These are phyloP conservation scores for Violaceomyces palustris DNA, from an alignment of 1,284 basidiomycete species.

Conservation along the genomic window DNA sequence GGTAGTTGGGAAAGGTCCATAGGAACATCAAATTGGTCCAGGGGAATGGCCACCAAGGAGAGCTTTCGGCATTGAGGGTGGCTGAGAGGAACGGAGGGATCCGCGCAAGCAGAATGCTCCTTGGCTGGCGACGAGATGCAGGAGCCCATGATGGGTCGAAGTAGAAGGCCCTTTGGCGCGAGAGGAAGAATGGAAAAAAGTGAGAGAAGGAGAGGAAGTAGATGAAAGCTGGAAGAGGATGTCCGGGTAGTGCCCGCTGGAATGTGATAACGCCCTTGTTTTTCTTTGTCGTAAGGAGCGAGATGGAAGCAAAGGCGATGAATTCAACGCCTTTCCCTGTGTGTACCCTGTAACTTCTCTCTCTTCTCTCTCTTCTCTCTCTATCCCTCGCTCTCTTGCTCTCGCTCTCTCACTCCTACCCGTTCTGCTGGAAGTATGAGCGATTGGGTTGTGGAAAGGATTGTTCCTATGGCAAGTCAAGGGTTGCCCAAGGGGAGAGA, in stretches of 20 bases:
- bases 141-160: slow-evolving; percentile 20
- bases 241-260: neutral
- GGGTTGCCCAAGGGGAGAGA: too few relatives aligned
- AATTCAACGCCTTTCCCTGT: too few relatives aligned
- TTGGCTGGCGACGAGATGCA: slow-evolving; percentile 29
- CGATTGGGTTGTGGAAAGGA: too few relatives aligned
- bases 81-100: slow-evolving; percentile 7
- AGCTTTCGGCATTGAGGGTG: slow-evolving; percentile 19
- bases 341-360: too few relatives aligned
- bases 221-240: neutral
- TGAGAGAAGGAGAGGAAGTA: neutral
- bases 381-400: too few relatives aligned
- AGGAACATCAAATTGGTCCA: slow-evolving; percentile 14
- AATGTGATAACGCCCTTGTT: too few relatives aligned
- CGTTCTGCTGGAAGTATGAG: too few relatives aligned
- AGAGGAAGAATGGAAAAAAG: neutral
- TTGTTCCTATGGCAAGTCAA: too few relatives aligned
- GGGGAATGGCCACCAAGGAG: slow-evolving; percentile 15
- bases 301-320: too few relatives aligned
- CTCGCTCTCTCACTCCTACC: too few relatives aligned
- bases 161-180: neutral
- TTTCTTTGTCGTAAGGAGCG: too few relatives aligned
- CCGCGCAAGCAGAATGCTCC: slow-evolving; percentile 2
- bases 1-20: slow-evolving; percentile 23
- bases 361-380: too few relatives aligned